Evolutionary conservation across 257 asterid species (phyloP).

Genomic region (Hygrophila difformis): DNA sequence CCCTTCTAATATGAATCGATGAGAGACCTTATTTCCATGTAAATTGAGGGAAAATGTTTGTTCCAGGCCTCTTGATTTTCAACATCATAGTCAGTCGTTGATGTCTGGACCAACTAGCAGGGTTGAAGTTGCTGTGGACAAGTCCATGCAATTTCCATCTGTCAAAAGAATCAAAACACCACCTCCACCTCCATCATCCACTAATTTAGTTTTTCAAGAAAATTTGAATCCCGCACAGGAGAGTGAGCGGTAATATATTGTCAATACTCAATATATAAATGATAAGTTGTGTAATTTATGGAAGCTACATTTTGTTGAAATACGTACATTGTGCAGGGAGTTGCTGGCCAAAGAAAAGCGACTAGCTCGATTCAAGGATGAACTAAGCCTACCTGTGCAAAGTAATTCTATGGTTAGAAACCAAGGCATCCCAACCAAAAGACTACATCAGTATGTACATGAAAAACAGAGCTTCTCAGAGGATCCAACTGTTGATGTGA

Average conservation of each 20-base stretch:
- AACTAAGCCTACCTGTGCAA: conserved; percentile 40
- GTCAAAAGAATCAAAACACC: conserved; percentile 71
- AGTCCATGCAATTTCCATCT: conserved; percentile 36
- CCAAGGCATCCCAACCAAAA: conserved; percentile 43
- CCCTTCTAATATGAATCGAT: no score
- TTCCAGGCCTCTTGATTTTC: conserved; percentile 35
- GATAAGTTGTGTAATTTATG: conserved; percentile 3
- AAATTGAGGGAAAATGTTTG: conserved; percentile 23
- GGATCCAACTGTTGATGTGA: conserved; percentile 35
- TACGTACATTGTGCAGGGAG: conserved; percentile 42
- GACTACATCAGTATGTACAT: conserved; percentile 28
- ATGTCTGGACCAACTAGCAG: conserved; percentile 22
- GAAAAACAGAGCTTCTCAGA: conserved; percentile 32
- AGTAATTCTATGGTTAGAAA: conserved; percentile 24
- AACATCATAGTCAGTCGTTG: conserved; percentile 32
- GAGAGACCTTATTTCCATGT: no score
- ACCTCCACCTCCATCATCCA: conserved; percentile 35
- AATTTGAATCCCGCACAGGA: conserved; percentile 38
- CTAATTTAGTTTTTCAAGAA: conserved; percentile 32
- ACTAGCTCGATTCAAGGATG: conserved; percentile 81
- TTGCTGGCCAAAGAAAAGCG: conserved; percentile 84
- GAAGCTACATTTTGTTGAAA: conserved; percentile 19
- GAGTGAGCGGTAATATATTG: conserved; percentile 45
- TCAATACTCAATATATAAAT: not conserved
- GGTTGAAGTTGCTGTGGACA: conserved; percentile 31